These are phyloP conservation scores for Luffa aegyptiaca DNA, from an alignment of 306 rosid species.

Conservation along the genomic window DNA sequence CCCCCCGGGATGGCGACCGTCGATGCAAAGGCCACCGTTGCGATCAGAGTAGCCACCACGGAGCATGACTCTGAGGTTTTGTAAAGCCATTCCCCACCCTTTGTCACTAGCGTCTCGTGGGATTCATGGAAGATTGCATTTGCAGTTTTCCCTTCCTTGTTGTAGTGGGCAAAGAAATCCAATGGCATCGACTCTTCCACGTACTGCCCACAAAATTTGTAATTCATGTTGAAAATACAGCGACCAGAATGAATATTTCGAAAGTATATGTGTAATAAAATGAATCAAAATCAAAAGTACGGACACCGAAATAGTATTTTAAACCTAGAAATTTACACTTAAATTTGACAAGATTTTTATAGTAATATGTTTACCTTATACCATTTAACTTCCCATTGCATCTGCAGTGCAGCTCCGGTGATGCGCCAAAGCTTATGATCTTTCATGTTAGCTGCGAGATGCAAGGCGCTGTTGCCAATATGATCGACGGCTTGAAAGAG, in stretches of 20 bases:
- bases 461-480: slow-evolving; percentile 49
- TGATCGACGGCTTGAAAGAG: slow-evolving; percentile 27
- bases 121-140: slow-evolving; percentile 11
- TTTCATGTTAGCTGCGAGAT: slow-evolving; percentile 38
- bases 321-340: too few species aligned
- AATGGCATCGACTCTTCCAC: slow-evolving; percentile 15
- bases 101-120: background rate
- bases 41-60: slow-evolving; percentile 22
- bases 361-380: slow-evolving; percentile 13
- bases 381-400: slow-evolving; percentile 69
- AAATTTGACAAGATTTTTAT: too few species aligned
- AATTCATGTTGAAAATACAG: too few species aligned
- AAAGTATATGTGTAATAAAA: too few species aligned
- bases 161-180: slow-evolving; percentile 2
- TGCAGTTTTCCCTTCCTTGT: background rate
- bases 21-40: slow-evolving; percentile 23
- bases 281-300: too few species aligned
- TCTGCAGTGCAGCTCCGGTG: slow-evolving; percentile 42
- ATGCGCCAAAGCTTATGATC: slow-evolving; percentile 34
- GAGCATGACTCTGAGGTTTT: slow-evolving; percentile 32
- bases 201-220: too few species aligned
- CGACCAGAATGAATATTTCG: too few species aligned
- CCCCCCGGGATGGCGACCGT: background rate
- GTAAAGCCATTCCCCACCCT: slow-evolving; percentile 15
- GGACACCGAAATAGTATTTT: too few species aligned